These are phyloP conservation scores for Cicer bijugum DNA, from an alignment of 306 rosid species.

Conservation along the genomic window DNA sequence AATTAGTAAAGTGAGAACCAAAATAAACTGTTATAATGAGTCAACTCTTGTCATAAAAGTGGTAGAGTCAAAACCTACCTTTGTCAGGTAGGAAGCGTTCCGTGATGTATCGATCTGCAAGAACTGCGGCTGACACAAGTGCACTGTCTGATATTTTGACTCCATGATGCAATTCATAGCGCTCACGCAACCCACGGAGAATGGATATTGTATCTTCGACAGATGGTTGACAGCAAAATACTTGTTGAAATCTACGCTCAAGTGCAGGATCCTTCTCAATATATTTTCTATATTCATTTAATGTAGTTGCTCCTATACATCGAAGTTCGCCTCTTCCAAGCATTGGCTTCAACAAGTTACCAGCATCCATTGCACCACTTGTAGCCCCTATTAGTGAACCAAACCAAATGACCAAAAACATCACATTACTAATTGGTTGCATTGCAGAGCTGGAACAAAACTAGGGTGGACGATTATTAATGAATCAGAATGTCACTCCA, in stretches of 20 bases:
- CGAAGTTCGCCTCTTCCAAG: constrained; percentile 98
- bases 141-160: constrained; percentile 97
- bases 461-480: constrained; percentile 18
- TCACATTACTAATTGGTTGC: constrained; percentile 31
- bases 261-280: constrained; percentile 98
- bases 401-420: constrained; percentile 47
- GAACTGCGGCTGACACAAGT: constrained; percentile 93
- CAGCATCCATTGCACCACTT: constrained; percentile 99
- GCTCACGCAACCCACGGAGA: constrained; percentile 97
- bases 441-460: constrained; percentile 24
- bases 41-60: background rate
- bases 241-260: constrained; percentile 96
- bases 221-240: constrained; percentile 88
- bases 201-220: constrained; percentile 92
- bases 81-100: constrained; percentile 96
- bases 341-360: constrained; percentile 96
- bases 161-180: constrained; percentile 97
- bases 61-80: constrained; percentile 53
- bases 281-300: constrained; percentile 90
- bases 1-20: background rate
- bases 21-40: background rate
- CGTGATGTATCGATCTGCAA: constrained; percentile 87
- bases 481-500: constrained; percentile 9
- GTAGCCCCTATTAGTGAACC: constrained; percentile 77
- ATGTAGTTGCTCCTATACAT: constrained; percentile 94